Evolutionary conservation across 2,329 filamentous ascomycete genomes (phyloP), one percentile per base, ranked within the genome.

Genomic region (Penicillium sp.): DNA sequence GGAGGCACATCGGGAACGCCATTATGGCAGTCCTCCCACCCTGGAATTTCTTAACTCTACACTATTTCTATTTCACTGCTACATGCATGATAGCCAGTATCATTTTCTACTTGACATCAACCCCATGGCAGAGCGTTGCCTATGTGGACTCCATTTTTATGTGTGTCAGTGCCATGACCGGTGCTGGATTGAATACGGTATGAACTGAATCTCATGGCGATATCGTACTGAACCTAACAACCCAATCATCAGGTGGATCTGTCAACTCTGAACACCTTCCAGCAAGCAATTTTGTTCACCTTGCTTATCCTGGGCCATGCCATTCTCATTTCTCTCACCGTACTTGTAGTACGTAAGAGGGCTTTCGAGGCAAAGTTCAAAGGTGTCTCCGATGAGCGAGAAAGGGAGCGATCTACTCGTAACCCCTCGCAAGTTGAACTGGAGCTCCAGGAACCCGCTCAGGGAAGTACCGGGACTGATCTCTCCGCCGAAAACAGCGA

Each of bases 71-170:
- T 72, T 90, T 90, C 69, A 77, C 87, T 59, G 58, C 74, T 11
- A 81, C 81, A 7, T 80, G 78, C 50, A 68, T 89, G 6, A 31
- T 87, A 21, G 78, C 77, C 50, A 85, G 85, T 15, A 62, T 83
- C 56, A 79, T 90, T 50, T 86, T 89, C 66, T 90, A 72, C 60
- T 59, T 77, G 9, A 77, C 81, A 0, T 84, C 83, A 0, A 78
- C 77, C 2, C 82, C 84, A 0, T 67, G 72, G 19, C 70, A 74
- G 51, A 82, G 77, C 60, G 77, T 90, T 49, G 72, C 75, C 45
- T 90, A 86, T 70, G 80, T 80, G 38, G 87, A 90, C 67, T 80
- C 83, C n/a, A 71, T 90, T 16, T 90, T 90, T 68, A 72, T 90
- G 50, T 82, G 83, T 50, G 79, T 86, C 40, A 87, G 84, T 54